Base-by-base conservation (phyloP, 2,329 filamentous ascomycete species). In the Annulohypoxylon truncatum region DNA sequence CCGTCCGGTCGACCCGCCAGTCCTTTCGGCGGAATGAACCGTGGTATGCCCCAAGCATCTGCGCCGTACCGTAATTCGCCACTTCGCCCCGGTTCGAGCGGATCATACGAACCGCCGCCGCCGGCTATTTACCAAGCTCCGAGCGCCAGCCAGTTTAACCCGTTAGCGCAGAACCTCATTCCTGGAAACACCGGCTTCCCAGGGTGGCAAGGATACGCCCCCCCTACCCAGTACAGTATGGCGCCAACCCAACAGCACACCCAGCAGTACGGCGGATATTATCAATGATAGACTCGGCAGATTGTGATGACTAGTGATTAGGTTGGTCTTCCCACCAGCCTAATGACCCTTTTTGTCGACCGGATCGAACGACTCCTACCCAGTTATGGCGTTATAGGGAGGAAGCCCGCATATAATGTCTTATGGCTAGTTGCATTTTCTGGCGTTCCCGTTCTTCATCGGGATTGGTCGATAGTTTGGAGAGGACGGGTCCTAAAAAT, bases 51-150 rank as follows among this genome's bases (percentile, higher is more conserved):
- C 18, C 77, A 81, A 47, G 76, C 77, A 28, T 73, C 79, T 38
- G 78, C 78, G 5, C 80, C 80, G 1, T 87, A 87, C 74, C 81
- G 84, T 60, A 85, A 83, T 72, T 85, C 83, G 1, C 83, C 84
- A 3, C 77, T 86, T 56, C 81, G 85, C 10, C 82, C 84, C 2
- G 84, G 83, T 4, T 81, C 81, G 4, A 80, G 78, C 26, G 79
- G 79, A 28, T 79, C 78, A 2, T 82, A 81, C 35, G 82, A 84
- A 59, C 79, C 81, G 4, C 77, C 81, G 4, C 77, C 80, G 29
- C 76, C 77, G 3, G 74, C 77, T 2, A 67, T 71, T 2, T 81
- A 79, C 60, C 72, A 73, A 58, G 60, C 61, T 4, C 69, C 71
- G 9, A 71, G 71, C 2, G 65, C 69, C 22, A 69, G 58, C 40